Evolutionary conservation across 2,329 filamentous ascomycete genomes (phyloP).

Genomic region (Diaporthe ilicicola): DNA sequence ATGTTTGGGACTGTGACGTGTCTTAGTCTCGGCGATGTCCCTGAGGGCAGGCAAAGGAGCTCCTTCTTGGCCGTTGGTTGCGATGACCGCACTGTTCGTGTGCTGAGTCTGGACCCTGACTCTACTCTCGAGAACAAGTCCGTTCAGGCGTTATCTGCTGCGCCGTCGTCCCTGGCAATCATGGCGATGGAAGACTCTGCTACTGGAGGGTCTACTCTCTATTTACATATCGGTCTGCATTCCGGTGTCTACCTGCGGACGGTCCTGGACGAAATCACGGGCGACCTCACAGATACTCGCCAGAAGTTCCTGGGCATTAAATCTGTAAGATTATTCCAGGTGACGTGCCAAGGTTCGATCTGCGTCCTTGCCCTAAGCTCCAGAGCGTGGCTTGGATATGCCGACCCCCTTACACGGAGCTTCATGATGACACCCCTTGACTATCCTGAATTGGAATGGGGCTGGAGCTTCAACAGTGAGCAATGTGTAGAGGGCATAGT

Average conservation of each 20-base stretch:
- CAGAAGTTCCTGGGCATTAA: constrained; percentile 95
- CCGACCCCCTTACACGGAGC: constrained; percentile 83
- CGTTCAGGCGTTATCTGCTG: constrained; percentile 90
- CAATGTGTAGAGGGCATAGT: constrained; percentile 95
- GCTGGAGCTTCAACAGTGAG: constrained; percentile 96
- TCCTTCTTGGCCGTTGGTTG: constrained; percentile 96
- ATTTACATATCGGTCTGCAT: constrained; percentile 94
- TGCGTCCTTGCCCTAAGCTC: constrained; percentile 92
- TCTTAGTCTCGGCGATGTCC: constrained; percentile 91
- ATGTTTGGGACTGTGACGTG: constrained; percentile 97
- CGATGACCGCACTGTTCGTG: constrained; percentile 94
- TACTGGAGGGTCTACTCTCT: constrained; percentile 86
- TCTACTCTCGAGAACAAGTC: constrained; percentile 92
- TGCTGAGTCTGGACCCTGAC: constrained; percentile 89
- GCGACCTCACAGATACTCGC: constrained; percentile 92
- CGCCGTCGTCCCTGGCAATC: constrained; percentile 87
- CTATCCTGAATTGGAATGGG: constrained; percentile 89
- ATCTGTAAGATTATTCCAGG: constrained; percentile 87
- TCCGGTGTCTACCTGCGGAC: constrained; percentile 97
- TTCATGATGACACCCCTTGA: constrained; percentile 94
- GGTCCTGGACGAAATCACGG: constrained; percentile 92
- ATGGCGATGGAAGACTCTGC: constrained; percentile 96
- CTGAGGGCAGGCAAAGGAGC: constrained; percentile 87
- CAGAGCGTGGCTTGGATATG: constrained; percentile 95
- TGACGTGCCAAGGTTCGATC: constrained; percentile 85